phyloP scores from a whole-genome alignment of 805 yeast species.

The Cyberlindnera meyerae region DNA sequence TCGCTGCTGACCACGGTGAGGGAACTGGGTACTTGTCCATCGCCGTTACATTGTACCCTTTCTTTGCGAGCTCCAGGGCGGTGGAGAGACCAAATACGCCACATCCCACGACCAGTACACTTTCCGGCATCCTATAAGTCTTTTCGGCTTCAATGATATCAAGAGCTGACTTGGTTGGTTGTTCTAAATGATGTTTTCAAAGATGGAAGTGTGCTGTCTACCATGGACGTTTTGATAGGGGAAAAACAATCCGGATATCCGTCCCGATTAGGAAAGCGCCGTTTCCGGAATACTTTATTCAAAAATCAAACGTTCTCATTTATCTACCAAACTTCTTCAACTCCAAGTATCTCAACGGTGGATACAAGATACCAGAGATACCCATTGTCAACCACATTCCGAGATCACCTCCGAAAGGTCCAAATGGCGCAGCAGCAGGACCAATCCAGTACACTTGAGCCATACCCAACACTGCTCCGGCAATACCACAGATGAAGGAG shows the following conservation, averaged over 20 bases:
- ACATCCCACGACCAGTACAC: conserved; percentile 31
- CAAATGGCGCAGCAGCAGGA: conserved; percentile 64
- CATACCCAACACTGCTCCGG: conserved; percentile 86
- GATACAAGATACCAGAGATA: conserved; percentile 60
- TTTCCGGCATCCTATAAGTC: conserved; percentile 2
- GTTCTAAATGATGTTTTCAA: too few relatives aligned
- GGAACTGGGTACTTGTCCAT: conserved; percentile 40
- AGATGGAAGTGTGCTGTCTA: too few relatives aligned
- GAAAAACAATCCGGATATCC: neutral
- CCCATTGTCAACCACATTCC: conserved; percentile 80
- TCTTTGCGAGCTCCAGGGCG: conserved; percentile 32
- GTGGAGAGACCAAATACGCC: conserved; percentile 46
- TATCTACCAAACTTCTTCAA: conserved; percentile 50
- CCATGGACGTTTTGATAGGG: too few relatives aligned
- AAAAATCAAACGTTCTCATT: too few relatives aligned
- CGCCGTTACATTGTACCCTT: conserved; percentile 30
- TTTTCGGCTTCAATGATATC: too few relatives aligned
- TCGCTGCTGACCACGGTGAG: conserved; percentile 43
- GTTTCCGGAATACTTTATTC: neutral
- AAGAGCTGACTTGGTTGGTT: too few relatives aligned
- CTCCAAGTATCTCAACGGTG: conserved; percentile 60
- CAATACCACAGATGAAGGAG: conserved; percentile 66
- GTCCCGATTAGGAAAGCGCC: conserved; percentile 1
- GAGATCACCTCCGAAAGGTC: conserved; percentile 59
- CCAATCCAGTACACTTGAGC: conserved; percentile 81